Conservation (phyloP, 768 basidiomycete species). For the Suillus variegatus region DNA sequence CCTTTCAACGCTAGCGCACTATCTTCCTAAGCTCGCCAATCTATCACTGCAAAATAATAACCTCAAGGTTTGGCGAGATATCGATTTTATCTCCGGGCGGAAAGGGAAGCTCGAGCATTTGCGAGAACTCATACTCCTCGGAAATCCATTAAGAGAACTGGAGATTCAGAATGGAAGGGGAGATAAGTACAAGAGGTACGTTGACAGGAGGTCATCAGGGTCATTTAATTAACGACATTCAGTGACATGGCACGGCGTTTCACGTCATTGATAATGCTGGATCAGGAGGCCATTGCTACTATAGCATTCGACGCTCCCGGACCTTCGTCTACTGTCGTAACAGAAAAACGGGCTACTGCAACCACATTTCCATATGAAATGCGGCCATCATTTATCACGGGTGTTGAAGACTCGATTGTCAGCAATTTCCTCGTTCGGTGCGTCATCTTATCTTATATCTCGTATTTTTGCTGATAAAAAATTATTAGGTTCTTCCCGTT, state of each 20-base stretch:
- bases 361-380: conserved; percentile 81
- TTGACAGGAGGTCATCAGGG: conserved; percentile 5
- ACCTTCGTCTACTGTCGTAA: conserved; percentile 42
- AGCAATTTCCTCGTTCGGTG: conserved; percentile 80
- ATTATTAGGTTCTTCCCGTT: conserved; percentile 73
- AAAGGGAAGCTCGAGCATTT: conserved; percentile 61
- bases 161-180: conserved; percentile 58
- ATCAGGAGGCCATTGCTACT: conserved; percentile 72
- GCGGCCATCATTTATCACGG: conserved; percentile 71
- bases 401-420: conserved; percentile 67
- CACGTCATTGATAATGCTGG: conserved; percentile 78
- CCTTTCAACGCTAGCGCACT: conserved; percentile 64
- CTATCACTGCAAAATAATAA: conserved; percentile 81
- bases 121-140: conserved; percentile 71
- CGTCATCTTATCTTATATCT: conserved; percentile 25
- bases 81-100: conserved; percentile 61
- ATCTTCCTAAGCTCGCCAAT: conserved; percentile 78
- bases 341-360: conserved; percentile 49
- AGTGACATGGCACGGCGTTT: conserved; percentile 86
- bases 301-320: conserved; percentile 80
- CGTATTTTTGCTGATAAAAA: conserved; percentile 14
- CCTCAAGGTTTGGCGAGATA: conserved; percentile 67
- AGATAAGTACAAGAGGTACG: conserved; percentile 71
- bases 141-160: conserved; percentile 71
- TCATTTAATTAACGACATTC: conserved; percentile 15